Base-by-base conservation (phyloP, 1,139 yeast species). In the Magnusiomyces suaveolens region DNA sequence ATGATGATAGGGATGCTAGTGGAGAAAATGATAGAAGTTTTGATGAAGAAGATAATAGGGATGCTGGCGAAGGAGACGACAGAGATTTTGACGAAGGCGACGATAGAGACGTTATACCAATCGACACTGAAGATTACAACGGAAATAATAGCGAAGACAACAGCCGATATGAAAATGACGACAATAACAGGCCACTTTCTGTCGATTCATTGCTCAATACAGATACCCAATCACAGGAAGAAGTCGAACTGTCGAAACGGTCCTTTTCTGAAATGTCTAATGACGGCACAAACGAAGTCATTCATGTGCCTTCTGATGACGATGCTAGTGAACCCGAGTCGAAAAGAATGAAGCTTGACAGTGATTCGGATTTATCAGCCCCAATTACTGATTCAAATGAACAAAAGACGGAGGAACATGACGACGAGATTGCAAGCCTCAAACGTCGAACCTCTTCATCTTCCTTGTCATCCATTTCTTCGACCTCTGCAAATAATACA, bases 61-160 rank as follows among this genome's bases (percentile, higher is more conserved):
- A 43, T 10, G 52, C 26, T 2, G 50, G 14, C n/a, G 21, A 24
- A 33, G 48, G 32, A n/a, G 46, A 48, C 6, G 46, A 24, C 16
- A 51, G 52, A 8, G 53, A 44, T 29, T 50, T 20, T 25, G 51
- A 33, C 10, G 16, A 33, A 10, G 10, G 10, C 16, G 18, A 20
- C 41, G 18, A 10, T 10, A 16, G 16, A 10, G 20, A 38, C 6
- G 48, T 21, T 32, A 51, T 47, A n/a, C 53, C 56, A 12, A 57
- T 55, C 44, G 57, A 55, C 10, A 33, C 49, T 14, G 56, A 43
- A n/a, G 43, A 51, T 24, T 53, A 51, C 36, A 23, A 18, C 26
- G 52, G 51, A 26, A 58, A 57, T 24, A 51, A 56, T 46, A 44
- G 46, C 21, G 58, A 48, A 33, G 57, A 50, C 12, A 54, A 56